Evolutionary conservation across 1,284 basidiomycete genomes (phyloP).

Genomic region (Nidula niveotomentosa): DNA sequence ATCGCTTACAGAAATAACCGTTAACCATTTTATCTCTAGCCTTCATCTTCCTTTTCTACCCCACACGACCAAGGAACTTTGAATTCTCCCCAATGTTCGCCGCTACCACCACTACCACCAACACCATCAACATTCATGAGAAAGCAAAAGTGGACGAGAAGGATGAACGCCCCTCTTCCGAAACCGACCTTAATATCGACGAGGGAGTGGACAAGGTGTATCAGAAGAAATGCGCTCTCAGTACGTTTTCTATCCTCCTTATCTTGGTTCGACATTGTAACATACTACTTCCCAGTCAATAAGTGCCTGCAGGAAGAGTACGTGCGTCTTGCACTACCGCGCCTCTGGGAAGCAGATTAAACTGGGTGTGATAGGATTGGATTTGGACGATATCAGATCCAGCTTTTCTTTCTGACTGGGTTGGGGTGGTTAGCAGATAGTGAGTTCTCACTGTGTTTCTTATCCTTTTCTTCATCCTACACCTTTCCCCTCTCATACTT

Average conservation of each 20-base stretch:
- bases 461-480: not conserved
- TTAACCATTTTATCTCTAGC: too few relatives aligned
- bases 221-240: not conserved
- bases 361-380: constrained; percentile 41
- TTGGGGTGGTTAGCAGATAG: constrained; percentile 54
- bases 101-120: too few relatives aligned
- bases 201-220: not conserved
- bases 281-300: constrained; percentile 31
- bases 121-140: too few relatives aligned
- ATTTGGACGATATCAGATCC: constrained; percentile 60
- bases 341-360: constrained; percentile 1
- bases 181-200: too few relatives aligned
- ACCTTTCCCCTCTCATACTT: constrained; percentile 4
- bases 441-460: constrained; percentile 21
- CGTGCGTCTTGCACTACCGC: constrained; percentile 9
- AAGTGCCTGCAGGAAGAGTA: constrained; percentile 47
- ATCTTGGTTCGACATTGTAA: not conserved
- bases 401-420: constrained; percentile 58
- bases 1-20: too few relatives aligned
- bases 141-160: too few relatives aligned
- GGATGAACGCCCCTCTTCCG: too few relatives aligned
- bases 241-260: not conserved
- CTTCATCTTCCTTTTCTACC: too few relatives aligned
- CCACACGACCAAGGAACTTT: too few relatives aligned
- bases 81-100: too few relatives aligned